These are phyloP conservation scores for Xylaria scruposa DNA, from an alignment of 495 filamentous ascomycete genomes.

Conservation along the genomic window DNA sequence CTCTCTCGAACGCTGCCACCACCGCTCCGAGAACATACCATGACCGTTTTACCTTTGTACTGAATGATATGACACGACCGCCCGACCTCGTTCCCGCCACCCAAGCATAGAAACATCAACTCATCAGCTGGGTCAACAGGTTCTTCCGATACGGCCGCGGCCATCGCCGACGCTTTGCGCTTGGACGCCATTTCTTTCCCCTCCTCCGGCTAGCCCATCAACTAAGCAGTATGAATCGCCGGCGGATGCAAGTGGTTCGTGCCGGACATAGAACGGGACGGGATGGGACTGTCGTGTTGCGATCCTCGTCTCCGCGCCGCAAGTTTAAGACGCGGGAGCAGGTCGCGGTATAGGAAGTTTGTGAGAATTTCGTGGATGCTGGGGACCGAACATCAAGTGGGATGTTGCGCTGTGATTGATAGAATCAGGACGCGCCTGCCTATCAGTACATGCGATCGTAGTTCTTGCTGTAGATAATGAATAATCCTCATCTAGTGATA, in stretches of 20 bases:
- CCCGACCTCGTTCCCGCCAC: conserved; percentile 96
- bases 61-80: conserved; percentile 97
- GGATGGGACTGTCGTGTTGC: background rate
- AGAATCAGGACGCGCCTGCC: background rate
- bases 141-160: conserved; percentile 64
- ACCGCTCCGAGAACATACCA: conserved; percentile 65
- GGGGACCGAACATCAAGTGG: background rate
- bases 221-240: conserved; percentile 1
- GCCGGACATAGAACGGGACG: background rate
- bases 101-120: conserved; percentile 89
- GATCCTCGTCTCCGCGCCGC: background rate
- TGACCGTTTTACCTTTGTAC: conserved; percentile 98
- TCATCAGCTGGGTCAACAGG: conserved; percentile 82
- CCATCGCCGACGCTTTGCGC: conserved; percentile 73
- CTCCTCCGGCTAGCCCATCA: conserved; percentile 17
- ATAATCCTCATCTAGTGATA: too few species aligned
- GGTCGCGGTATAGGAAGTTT: background rate
- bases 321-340: background rate
- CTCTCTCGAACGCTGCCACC: conserved; percentile 32
- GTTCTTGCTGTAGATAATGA: background rate
- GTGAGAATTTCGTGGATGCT: background rate
- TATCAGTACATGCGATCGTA: background rate
- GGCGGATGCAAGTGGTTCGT: background rate
- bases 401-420: background rate
- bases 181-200: conserved; percentile 69